These are phyloP conservation scores for Neonectria neomacrospora DNA, from an alignment of 2,329 filamentous ascomycete genomes.

Conservation along the genomic window DNA sequence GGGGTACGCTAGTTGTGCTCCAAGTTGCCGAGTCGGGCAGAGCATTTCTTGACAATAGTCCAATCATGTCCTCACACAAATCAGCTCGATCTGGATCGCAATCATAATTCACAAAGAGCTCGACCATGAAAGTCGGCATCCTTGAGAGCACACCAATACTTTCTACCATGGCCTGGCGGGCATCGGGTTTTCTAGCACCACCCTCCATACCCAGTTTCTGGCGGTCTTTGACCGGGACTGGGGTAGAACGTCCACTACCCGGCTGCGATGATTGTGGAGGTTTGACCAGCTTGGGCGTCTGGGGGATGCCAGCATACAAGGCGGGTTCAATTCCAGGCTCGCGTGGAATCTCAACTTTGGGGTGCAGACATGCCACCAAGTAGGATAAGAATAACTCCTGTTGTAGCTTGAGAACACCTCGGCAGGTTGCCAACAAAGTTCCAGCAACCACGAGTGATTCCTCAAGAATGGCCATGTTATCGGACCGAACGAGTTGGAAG, in stretches of 20 bases:
- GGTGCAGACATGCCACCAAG: slow-evolving; percentile 91
- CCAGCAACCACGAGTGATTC: slow-evolving; percentile 93
- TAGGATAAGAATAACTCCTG: slow-evolving; percentile 97
- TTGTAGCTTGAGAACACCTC: slow-evolving; percentile 90
- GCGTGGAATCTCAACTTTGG: slow-evolving; percentile 90
- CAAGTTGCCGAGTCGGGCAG: slow-evolving; percentile 97
- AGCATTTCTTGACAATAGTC: slow-evolving; percentile 90
- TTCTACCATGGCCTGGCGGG: slow-evolving; percentile 97
- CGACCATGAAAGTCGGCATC: slow-evolving; percentile 94
- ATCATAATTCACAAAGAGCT: slow-evolving; percentile 98
- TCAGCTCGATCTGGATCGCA: slow-evolving; percentile 93
- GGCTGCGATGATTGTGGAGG: slow-evolving; percentile 74
- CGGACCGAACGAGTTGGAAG: slow-evolving; percentile 95
- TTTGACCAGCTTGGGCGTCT: slow-evolving; percentile 88
- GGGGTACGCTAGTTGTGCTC: slow-evolving; percentile 98
- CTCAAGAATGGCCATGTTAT: slow-evolving; percentile 94
- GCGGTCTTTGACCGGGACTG: slow-evolving; percentile 90
- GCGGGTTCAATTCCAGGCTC: slow-evolving; percentile 91
- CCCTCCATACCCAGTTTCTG: slow-evolving; percentile 94
- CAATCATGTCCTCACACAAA: slow-evolving; percentile 94
- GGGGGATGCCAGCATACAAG: slow-evolving; percentile 92
- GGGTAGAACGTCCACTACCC: slow-evolving; percentile 85
- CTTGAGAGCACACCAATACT: slow-evolving; percentile 90
- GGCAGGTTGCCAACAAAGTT: slow-evolving; percentile 89
- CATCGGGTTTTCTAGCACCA: slow-evolving; percentile 90